Evolutionary conservation across 164 flowering plant species (phyloP).

Genomic region (Kalanchoe fedtschenkoi): DNA sequence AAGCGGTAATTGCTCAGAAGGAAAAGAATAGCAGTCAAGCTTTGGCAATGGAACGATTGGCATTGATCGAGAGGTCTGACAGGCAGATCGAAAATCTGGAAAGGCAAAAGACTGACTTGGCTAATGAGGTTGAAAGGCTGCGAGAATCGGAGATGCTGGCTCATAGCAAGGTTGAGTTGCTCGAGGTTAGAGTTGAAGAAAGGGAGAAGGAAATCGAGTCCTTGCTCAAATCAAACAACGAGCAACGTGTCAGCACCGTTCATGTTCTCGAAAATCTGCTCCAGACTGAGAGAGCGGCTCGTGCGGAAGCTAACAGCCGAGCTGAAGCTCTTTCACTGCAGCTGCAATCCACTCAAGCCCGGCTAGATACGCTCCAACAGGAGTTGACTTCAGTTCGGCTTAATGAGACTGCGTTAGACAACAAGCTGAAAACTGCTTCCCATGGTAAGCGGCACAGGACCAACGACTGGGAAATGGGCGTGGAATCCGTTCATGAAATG

Average conservation of each 20-base stretch:
- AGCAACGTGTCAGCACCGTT: slow-evolving; percentile 67
- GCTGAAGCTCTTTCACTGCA: slow-evolving; percentile 79
- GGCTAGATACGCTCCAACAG: slow-evolving; percentile 75
- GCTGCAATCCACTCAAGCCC: slow-evolving; percentile 72
- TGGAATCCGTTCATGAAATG: slow-evolving; percentile 63
- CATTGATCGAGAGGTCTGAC: slow-evolving; percentile 70
- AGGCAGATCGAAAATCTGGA: slow-evolving; percentile 68
- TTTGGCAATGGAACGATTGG: slow-evolving; percentile 70
- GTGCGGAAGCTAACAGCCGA: slow-evolving; percentile 61
- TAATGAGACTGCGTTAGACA: slow-evolving; percentile 73
- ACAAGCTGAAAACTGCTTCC: slow-evolving; percentile 65
- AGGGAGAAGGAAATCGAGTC: slow-evolving; percentile 78
- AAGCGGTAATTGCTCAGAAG: slow-evolving; percentile 55
- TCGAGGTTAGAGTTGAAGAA: slow-evolving; percentile 78
- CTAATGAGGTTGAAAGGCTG: slow-evolving; percentile 36
- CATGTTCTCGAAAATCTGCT: slow-evolving; percentile 66
- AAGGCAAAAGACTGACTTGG: slow-evolving; percentile 48
- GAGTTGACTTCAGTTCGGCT: slow-evolving; percentile 62
- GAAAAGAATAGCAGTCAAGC: slow-evolving; percentile 65
- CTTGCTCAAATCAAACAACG: slow-evolving; percentile 62
- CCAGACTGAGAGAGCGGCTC: slow-evolving; percentile 66
- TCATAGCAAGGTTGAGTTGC: slow-evolving; percentile 37
- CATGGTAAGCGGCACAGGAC: slow-evolving; percentile 61
- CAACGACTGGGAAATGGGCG: slow-evolving; percentile 40
- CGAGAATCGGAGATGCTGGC: slow-evolving; percentile 69